Base-by-base conservation (phyloP, 2,329 filamentous ascomycete genomes). In the Coccinonectria pachysandricola region DNA sequence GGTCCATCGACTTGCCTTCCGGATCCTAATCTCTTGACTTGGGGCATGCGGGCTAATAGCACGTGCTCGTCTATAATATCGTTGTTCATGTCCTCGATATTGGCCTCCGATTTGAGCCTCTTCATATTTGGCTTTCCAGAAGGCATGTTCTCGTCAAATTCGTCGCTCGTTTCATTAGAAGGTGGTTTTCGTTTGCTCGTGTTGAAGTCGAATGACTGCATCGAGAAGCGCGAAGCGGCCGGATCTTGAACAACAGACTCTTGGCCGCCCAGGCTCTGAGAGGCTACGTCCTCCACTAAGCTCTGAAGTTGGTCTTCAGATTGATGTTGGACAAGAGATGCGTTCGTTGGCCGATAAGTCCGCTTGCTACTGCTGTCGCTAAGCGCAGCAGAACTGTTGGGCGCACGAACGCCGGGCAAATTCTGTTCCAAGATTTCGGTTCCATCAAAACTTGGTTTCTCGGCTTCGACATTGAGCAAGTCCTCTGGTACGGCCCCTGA, bases 1-100 rank as follows among this genome's bases (percentile, higher is more conserved):
- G 68, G 65, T 12, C 59, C 54, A 39, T 77, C 70, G 20, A 76
- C 70, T 37, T 70, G 67, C 13, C 72, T 63, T n/a, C 60, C 60
- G 0, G 68, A 71, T 15, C 60, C 56, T 12, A 59, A 57, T 27
- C 60, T 62, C 25, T 49, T 50, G 24, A 72, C 57, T 12, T 62
- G 61, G 12, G 70, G 64, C 3, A 75, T 52, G 15, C 57, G 54
- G 3, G 58, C 62, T 19, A 71, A 53, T 9, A 72, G 49, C 19
- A 49, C 54, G 25, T 56, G 58, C 31, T 73, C 66, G 16, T 57
- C 54, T 7, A 60, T 36, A 2, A 55, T 43, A 8, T 54, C 46
- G 12, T 56, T 47, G 6, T 50, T 36, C 9, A 54, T 20, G 4
- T 46, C 36, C 11, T 59, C 56, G 11, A 60, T 45, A 20, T 59